Conservation (phyloP, 2,329 filamentous ascomycete genomes). For the Seiridium unicorne region DNA sequence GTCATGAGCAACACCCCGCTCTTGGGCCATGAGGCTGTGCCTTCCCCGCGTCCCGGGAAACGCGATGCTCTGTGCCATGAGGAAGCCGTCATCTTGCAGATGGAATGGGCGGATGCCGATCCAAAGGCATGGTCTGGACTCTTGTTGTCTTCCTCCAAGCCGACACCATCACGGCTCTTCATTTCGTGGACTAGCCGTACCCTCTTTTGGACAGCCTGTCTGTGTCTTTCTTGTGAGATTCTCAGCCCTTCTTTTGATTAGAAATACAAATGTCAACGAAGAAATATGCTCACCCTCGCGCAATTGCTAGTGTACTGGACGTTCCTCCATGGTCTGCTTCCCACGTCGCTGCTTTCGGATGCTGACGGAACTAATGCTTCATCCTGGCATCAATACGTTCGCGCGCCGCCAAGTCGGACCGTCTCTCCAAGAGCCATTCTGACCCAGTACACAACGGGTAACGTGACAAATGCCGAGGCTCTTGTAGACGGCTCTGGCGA, state of each 20-base stretch:
- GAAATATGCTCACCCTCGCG: constrained; percentile 4
- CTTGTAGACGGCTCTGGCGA: constrained; percentile 23
- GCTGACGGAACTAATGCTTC: constrained; percentile 12
- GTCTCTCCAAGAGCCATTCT: constrained; percentile 32
- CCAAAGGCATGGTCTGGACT: neutral
- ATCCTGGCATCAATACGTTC: constrained; percentile 38
- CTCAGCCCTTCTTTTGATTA: neutral
- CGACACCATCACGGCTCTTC: neutral
- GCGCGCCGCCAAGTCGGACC: constrained; percentile 29
- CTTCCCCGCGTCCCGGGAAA: neutral
- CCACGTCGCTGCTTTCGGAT: neutral
- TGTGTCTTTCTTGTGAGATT: neutral
- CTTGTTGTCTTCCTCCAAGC: neutral
- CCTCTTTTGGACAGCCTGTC: neutral
- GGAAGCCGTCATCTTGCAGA: neutral
- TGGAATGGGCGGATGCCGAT: neutral
- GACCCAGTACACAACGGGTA: constrained; percentile 30
- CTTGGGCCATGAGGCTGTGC: neutral
- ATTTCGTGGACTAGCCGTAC: neutral
- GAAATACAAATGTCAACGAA: neutral
- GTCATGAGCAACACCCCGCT: neutral
- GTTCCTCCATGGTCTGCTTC: constrained; percentile 6
- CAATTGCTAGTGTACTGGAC: constrained; percentile 5
- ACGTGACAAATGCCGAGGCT: constrained; percentile 35
- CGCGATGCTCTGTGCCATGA: neutral